Base-by-base conservation (phyloP, 441 rosid genomes). In the Populus hybrid region DNA sequence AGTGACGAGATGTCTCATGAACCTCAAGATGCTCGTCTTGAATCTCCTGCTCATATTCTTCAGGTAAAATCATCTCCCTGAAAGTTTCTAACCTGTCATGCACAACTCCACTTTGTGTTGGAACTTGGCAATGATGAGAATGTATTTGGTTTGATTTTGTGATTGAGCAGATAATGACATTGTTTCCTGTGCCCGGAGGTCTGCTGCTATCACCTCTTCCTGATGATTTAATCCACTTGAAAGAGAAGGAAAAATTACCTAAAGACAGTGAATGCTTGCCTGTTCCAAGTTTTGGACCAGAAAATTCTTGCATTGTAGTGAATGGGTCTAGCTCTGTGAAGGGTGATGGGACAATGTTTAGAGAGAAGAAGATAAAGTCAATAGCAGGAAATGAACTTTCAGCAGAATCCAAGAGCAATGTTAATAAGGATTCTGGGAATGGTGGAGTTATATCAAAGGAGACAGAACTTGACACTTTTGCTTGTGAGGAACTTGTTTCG, bases 161-260 rank as follows among this genome's bases (percentile, higher is more conserved):
- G 73, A 67, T 86, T 82, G 77, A 81, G 87, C 92, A 96, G 99
- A 88, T 85, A 76, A 94, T 93, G 99, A 94, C 94, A 70, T 86
- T 88, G 54, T 75, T 81, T 81, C 84, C 87, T 24, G 87, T 86
- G 36, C 86, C 75, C 76, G 86, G 84, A 68, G 81, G 76, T 63
- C 70, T 42, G 32, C 76, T 92, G 77, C 76, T 89, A 78, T 92
- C 97, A 10, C 97, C 97, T 59, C 93, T 92, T 79, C 84, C 86
- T 75, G 88, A 83, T 64, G 79, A 85, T 77, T 71, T 92, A 34
- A 72, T 92, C 79, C 80, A 73, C 74, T 77, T 90, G 77, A 73
- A 64, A 50, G 85, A 83, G 80, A 84, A 77, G 80, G 88, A 78
- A 80, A 81, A 32, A 63, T 69, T 65, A 76, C 75, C 61, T 10